Evolutionary conservation across 2,329 filamentous ascomycete genomes (phyloP), one percentile per base, ranked within the genome.

Genomic region (Neofusicoccum umdonicola): DNA sequence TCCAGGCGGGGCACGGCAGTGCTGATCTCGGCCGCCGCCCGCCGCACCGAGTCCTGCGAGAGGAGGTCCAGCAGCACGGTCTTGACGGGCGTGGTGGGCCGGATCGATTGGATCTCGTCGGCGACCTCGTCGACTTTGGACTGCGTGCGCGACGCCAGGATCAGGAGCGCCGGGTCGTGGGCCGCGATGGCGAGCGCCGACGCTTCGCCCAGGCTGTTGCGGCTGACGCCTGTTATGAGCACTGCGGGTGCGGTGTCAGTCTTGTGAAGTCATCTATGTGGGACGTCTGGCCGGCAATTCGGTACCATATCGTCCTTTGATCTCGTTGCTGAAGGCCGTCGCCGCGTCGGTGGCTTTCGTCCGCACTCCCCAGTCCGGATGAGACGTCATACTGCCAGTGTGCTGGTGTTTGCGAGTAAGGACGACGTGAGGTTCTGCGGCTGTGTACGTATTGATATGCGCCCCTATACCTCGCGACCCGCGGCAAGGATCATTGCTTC

Each of bases 131-230:
- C 70, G 4, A 79, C 66, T 62, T 83, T 85, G 15, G 72, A 57
- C 5, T 69, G 61, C 50, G 73, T 81, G 65, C 83, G 82, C 35
- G 81, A 80, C 5, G 74, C 73, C n/a, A 75, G 73, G 47, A 74
- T 72, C 27, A 76, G 66, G 2, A 74, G 68, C 0, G 62, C 56
- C 3, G 73, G 74, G 12, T 70, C 67, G 47, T 74, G 66, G 31
- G 71, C 69, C 44, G 74, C 72, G 17, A 76, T 69, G 63, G 69
- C 66, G 51, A 72, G 65, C 34, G 74, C 69, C 35, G 74, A 72
- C n/a, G 66, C 65, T 3, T 73, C 71, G 15, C 74, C 73, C 3
- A 72, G 66, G 12, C 70, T 69, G 77, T 67, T 68, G 56, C 71
- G 71, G 51, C 66, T 69, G n/a, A 74, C 70, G 39, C 72, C 72